Conservation (phyloP, 2,329 filamentous ascomycete species). For the Fusarium multiceps region DNA sequence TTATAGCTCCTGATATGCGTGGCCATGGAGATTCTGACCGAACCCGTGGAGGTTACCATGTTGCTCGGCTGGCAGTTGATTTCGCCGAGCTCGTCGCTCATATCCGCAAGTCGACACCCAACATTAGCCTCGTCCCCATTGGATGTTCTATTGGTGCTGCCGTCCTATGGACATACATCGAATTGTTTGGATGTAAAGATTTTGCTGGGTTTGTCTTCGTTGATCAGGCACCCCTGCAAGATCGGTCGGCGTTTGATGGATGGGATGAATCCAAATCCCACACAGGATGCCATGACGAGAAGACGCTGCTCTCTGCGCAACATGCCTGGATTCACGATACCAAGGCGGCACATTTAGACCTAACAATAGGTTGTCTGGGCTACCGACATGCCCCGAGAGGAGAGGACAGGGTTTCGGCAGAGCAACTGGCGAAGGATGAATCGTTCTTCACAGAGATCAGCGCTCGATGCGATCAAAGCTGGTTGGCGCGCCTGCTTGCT, state of each 20-base stretch:
- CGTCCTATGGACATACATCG: constrained; percentile 45
- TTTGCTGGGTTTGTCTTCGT: constrained; percentile 46
- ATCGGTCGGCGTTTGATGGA: constrained; percentile 39
- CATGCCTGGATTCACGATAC: constrained; percentile 43
- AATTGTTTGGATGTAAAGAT: constrained; percentile 43
- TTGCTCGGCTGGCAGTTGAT: constrained; percentile 43
- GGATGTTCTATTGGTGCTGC: constrained; percentile 46
- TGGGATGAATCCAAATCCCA: constrained; percentile 43
- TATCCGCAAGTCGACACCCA: constrained; percentile 33
- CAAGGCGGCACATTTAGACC: constrained; percentile 38
- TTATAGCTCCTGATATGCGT: constrained; percentile 46
- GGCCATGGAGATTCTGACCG: constrained; percentile 42
- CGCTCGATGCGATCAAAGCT: constrained; percentile 42
- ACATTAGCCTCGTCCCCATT: constrained; percentile 39
- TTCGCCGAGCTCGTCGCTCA: constrained; percentile 36
- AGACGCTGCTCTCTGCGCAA: constrained; percentile 41
- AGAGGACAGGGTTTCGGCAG: constrained; percentile 36
- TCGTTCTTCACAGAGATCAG: constrained; percentile 44
- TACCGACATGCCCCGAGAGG: constrained; percentile 41
- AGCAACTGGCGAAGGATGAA: constrained; percentile 40
- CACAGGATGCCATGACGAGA: constrained; percentile 43
- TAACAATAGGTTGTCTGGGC: constrained; percentile 42
- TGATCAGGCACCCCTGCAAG: constrained; percentile 45
- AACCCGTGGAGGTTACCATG: constrained; percentile 43
- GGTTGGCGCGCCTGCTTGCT: constrained; percentile 43